Evolutionary conservation across 306 rosid species (phyloP).

Genomic region (Rubus idaeus): DNA sequence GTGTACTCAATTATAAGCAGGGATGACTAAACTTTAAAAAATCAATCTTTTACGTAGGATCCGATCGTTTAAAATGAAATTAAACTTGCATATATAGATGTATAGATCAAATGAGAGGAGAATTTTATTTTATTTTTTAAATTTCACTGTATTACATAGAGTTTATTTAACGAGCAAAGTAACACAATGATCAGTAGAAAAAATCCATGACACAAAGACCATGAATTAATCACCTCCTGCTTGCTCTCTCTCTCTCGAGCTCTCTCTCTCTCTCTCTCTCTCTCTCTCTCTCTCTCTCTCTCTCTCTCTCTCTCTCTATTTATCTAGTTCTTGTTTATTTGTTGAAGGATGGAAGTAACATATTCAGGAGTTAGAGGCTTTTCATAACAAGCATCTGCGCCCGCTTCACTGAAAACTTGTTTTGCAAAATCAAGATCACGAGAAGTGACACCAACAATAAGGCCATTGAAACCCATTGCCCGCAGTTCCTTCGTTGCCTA

Average conservation of each 20-base stretch:
- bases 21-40: neutral
- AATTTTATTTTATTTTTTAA: neutral
- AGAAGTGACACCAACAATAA: conserved; percentile 31
- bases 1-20: too few species aligned
- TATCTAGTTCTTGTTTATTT: neutral
- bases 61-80: neutral
- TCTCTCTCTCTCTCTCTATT: neutral
- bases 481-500: conserved; percentile 36
- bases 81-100: neutral
- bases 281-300: neutral
- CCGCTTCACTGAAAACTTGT: conserved; percentile 24
- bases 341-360: conserved; percentile 11
- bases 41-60: too few species aligned
- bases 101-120: neutral
- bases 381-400: conserved; percentile 20
- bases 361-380: conserved; percentile 21
- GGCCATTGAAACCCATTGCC: conserved; percentile 26
- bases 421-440: conserved; percentile 10
- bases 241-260: neutral
- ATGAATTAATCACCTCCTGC: neutral
- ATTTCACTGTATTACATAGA: neutral
- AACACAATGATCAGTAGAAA: neutral
- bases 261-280: neutral
- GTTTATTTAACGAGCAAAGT: neutral
- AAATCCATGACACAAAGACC: neutral